Evolutionary conservation across 2,329 filamentous ascomycete genomes (phyloP), one percentile per base, ranked within the genome.

Genomic region (Fusarium torreyae): DNA sequence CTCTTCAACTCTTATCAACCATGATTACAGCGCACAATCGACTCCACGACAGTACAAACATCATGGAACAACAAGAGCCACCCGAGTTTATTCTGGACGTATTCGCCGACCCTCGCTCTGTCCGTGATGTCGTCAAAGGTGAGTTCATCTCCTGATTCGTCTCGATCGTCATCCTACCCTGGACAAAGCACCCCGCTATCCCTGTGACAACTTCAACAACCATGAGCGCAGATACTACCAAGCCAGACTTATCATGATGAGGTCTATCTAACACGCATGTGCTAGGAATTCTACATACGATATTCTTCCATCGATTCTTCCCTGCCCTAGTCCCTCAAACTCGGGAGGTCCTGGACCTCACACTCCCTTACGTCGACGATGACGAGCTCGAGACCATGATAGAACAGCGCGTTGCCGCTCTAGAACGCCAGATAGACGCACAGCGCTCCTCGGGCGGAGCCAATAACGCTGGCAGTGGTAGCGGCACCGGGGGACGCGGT

Each of bases 261-360:
- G 50, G 38, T 51, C 42, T 43, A 11, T 24, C 36, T 66, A 38
- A 66, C 42, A 17, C 6, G 7, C 7, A 17, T 15, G 6, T 26
- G 4, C 22, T 53, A 97, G 95, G 92, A 69, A 92, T 98, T 78
- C 88, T 98, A 50, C 94, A 98, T 80, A 97, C 94, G 51, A 98
- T 98, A 80, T 99, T 98, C 89, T 98, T 98, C 87, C 94, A 98
- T 84, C 92, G 96, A 77, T 97, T 95, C 88, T 98, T 98, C 85
- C 94, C 94, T 59, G 91, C 93, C 61, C 88, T 98, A 73, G 85
- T 88, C 42, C 95, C 96, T 7, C 88, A 89, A 68, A 94, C 93
- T 68, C 91, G 94, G 82, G 94, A 98, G 77, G 90, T 98, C 68
- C 90, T 98, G 71, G 94, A 97, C 81, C 87, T 97, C 66, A 94